Evolutionary conservation across 2,329 filamentous ascomycete species (phyloP).

Genomic region (Calonectria hawksworthii): DNA sequence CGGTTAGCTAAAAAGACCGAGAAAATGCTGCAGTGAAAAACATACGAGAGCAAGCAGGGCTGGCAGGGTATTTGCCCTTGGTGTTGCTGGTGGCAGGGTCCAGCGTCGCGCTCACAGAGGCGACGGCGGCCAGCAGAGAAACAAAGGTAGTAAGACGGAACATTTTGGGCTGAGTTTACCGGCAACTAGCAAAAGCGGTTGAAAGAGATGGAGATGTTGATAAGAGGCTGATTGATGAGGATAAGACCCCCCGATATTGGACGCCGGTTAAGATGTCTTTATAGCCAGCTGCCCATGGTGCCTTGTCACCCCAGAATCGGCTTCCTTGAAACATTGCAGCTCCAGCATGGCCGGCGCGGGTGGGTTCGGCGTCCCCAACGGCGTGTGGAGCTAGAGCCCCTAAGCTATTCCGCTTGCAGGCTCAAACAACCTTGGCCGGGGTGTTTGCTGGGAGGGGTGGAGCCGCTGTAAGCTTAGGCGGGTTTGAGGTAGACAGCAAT

Average conservation of each 20-base stretch:
- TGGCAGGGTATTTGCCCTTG: slow-evolving; percentile 42
- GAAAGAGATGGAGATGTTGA: not conserved
- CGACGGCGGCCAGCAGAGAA: slow-evolving; percentile 37
- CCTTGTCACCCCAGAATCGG: not conserved
- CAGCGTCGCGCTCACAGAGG: slow-evolving; percentile 40
- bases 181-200: not conserved
- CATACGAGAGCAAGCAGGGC: slow-evolving; percentile 38
- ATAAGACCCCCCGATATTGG: not conserved
- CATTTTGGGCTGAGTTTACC: slow-evolving; percentile 31
- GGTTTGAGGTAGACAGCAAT: slow-evolving; percentile 8
- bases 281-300: not conserved
- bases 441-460: not conserved
- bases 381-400: slow-evolving; percentile 3
- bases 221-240: not conserved
- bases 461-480: not conserved
- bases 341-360: not conserved
- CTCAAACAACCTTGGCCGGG: slow-evolving; percentile 1
- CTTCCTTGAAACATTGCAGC: not conserved
- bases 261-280: not conserved
- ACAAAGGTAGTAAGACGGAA: slow-evolving; percentile 37
- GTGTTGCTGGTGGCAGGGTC: slow-evolving; percentile 42
- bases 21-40: not conserved
- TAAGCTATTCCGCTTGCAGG: slow-evolving; percentile 11
- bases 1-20: no score
- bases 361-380: not conserved